A percentile compares a stretch with the other conserved stretches of the same genome.
phyloP scores from a whole-genome alignment of 106 monocot species.

The Phalaenopsis equestris region DNA sequence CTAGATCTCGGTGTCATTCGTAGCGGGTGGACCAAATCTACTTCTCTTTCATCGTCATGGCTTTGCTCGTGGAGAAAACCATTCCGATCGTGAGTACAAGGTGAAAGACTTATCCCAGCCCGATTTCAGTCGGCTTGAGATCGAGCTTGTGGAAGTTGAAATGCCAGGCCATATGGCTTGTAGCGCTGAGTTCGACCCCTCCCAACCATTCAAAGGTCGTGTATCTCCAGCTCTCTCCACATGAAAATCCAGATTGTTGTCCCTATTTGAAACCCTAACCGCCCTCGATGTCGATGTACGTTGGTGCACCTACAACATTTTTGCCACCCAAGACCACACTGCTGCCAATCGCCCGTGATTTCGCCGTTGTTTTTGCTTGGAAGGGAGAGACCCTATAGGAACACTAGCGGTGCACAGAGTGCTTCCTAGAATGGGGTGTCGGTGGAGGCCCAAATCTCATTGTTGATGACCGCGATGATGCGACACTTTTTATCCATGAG shows the following conservation, averaged over 20 bases:
- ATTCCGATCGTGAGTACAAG: constrained; percentile 75
- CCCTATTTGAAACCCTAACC: constrained; percentile 66
- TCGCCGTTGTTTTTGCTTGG: constrained; percentile 34
- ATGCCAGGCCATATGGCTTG: constrained; percentile 83
- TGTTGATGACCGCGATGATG: constrained; percentile 24
- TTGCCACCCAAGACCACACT: constrained; percentile 72
- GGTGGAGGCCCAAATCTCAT: constrained; percentile 26
- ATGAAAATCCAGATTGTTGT: constrained; percentile 83
- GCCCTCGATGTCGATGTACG: constrained; percentile 68
- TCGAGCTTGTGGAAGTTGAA: constrained; percentile 90
- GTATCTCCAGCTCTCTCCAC: constrained; percentile 78
- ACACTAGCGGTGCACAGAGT: constrained; percentile 37
- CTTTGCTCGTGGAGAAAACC: constrained; percentile 65
- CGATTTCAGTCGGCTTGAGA: constrained; percentile 86
- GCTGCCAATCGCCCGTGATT: constrained; percentile 68
- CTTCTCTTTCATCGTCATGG: constrained; percentile 17
- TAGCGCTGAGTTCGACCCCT: constrained; percentile 69
- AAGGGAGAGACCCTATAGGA: constrained; percentile 29
- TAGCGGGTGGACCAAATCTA: too few species aligned
- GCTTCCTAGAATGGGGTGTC: constrained; percentile 28
- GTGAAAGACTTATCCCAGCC: constrained; percentile 83
- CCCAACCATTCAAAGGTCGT: constrained; percentile 53
- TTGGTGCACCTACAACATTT: constrained; percentile 83
- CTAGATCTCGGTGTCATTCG: too few species aligned
- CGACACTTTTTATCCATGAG: constrained; percentile 22